Base-by-base conservation (phyloP, 192 early-diverging fungal genomes). In the Linnemannia hyalina region DNA sequence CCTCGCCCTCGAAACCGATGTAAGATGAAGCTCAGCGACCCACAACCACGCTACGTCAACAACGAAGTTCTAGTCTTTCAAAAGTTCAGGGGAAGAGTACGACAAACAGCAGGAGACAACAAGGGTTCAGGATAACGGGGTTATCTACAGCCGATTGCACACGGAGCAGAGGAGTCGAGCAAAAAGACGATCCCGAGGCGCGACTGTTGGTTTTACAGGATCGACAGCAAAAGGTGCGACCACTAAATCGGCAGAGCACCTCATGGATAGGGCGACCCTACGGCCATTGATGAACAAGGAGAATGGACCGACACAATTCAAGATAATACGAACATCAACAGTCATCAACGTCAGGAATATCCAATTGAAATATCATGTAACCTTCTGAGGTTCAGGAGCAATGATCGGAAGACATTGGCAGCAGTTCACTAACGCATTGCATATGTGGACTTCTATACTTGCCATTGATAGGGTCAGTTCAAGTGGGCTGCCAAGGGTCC, bases 401-500 rank as follows among this genome's bases (percentile, higher is more conserved):
- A 0, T 15, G 60, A 65, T 32, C 8, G 60, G 26, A 9, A 3
- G 13, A 3, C 2, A 15, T 29, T 32, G 26, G 4, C n/a, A 3
- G 32, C n/a, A 57, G 26, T 32, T 32, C 9, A 65, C 10, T 65
- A 65, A 65, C 10, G 60, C 29, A 65, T 65, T 13, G 3, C 29
- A 32, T 6, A 47, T 6, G 20, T 54, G 47, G 9, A 46, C 26
- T 5, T 54, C 23, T 23, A 49, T 16, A 47, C n/a, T 73, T 74
- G 22, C 11, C 46, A 49, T 68, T 22, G 13, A 9, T 85, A 85
- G 83, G 20, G 60, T 23, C 46, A 76, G 46, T 73, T 49, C 80
- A 15, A 81, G 20, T 86, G 84, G 84, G 70, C 76, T 46, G 84
- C 84, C 57, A 63, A 78, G 75, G 76, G 76, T 32, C 79, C 84